Conservation (phyloP, 495 filamentous ascomycete genomes). For the Amphirosellinia nigrospora region DNA sequence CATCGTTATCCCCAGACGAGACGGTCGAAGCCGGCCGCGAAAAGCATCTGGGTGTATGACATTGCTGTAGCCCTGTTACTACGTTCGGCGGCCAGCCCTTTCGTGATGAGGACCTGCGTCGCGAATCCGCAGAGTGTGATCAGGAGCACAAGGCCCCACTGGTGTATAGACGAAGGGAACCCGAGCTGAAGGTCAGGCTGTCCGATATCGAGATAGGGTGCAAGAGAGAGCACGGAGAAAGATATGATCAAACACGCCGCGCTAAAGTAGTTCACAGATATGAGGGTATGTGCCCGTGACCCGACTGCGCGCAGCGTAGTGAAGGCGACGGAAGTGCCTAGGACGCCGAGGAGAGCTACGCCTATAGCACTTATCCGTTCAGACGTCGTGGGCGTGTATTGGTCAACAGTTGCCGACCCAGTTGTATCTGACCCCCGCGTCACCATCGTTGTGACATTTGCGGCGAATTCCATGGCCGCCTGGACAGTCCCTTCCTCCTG, state of each 20-base stretch:
- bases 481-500: constrained; percentile 26
- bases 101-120: constrained; percentile 88
- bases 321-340: constrained; percentile 78
- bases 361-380: constrained; percentile 77
- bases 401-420: constrained; percentile 29
- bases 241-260: constrained; percentile 72
- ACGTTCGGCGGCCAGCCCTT: constrained; percentile 70
- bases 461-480: constrained; percentile 34
- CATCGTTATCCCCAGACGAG: constrained; percentile 77
- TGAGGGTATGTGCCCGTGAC: constrained; percentile 78
- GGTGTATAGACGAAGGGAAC: constrained; percentile 63
- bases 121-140: constrained; percentile 79
- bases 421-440: constrained; percentile 26
- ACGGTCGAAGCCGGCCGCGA: constrained; percentile 83
- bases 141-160: constrained; percentile 75
- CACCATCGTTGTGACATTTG: constrained; percentile 34
- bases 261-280: constrained; percentile 88
- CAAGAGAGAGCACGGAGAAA: constrained; percentile 58
- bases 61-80: constrained; percentile 82
- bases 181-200: constrained; percentile 64
- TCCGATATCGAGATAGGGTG: constrained; percentile 49
- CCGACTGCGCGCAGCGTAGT: constrained; percentile 87
- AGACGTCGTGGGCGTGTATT: constrained; percentile 55
- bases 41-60: constrained; percentile 92
- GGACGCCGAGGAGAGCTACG: constrained; percentile 77